Evolutionary conservation across 768 basidiomycete genomes (phyloP).

Genomic region (Pluteus cervinus): DNA sequence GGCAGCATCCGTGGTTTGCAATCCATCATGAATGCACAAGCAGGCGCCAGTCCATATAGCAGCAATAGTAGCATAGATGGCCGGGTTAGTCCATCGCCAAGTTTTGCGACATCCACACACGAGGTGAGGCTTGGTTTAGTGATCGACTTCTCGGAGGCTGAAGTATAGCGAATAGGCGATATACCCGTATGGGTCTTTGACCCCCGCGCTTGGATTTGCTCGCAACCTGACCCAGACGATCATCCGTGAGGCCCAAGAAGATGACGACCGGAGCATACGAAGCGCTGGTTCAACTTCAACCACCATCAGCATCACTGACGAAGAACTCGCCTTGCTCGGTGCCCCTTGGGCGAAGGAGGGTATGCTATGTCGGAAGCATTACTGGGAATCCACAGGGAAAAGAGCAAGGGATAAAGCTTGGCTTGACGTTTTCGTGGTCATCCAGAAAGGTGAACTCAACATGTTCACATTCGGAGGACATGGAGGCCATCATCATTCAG

Average conservation of each 20-base stretch:
- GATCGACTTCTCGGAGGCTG: not conserved
- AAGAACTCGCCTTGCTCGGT: slow-evolving; percentile 91
- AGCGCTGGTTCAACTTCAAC: slow-evolving; percentile 65
- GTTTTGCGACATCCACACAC: slow-evolving; percentile 83
- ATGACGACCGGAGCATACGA: slow-evolving; percentile 66
- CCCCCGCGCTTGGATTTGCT: slow-evolving; percentile 92
- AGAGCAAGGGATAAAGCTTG: slow-evolving; percentile 85
- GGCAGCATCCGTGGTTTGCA: slow-evolving; percentile 88
- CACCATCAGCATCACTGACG: slow-evolving; percentile 85
- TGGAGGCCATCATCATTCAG: too few species aligned
- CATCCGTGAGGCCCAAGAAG: slow-evolving; percentile 91
- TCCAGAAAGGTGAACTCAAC: slow-evolving; percentile 87
- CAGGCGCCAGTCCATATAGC: slow-evolving; percentile 76
- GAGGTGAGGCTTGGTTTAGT: slow-evolving; percentile 43
- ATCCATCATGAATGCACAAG: slow-evolving; percentile 62
- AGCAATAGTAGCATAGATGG: slow-evolving; percentile 83
- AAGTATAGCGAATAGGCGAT: too few species aligned
- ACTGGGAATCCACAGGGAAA: slow-evolving; percentile 82
- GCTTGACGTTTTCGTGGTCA: slow-evolving; percentile 95
- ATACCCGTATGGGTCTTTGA: too few species aligned
- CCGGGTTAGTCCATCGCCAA: slow-evolving; percentile 90
- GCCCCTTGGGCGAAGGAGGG: slow-evolving; percentile 99
- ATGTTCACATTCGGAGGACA: slow-evolving; percentile 94
- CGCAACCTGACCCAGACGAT: slow-evolving; percentile 95
- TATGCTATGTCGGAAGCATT: slow-evolving; percentile 90